These are phyloP conservation scores for Ganoderma lingzhi DNA, from an alignment of 1,284 basidiomycete species.

Conservation along the genomic window DNA sequence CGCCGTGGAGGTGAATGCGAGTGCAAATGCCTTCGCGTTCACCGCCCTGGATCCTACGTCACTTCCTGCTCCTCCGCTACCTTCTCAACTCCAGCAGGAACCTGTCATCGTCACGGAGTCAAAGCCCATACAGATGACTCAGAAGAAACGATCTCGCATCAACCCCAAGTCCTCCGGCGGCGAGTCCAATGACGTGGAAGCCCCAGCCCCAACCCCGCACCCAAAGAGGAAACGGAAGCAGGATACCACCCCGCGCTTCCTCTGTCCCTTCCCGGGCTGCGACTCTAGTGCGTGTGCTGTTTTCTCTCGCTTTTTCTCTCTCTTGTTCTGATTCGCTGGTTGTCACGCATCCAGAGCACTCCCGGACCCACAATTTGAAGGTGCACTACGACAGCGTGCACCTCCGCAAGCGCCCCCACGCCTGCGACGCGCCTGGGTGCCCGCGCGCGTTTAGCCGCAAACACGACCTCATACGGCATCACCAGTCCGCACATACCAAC, in stretches of 20 bases:
- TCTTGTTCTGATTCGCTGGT: neutral
- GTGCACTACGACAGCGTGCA: slow-evolving; percentile 25
- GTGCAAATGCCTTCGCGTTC: slow-evolving; percentile 3
- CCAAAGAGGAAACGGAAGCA: slow-evolving; percentile 7
- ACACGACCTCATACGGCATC: slow-evolving; percentile 24
- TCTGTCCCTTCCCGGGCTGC: neutral
- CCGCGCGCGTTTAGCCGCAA: slow-evolving; percentile 17
- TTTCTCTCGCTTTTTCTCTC: neutral
- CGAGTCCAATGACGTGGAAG: neutral
- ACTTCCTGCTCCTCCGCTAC: too few species aligned
- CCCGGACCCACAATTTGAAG: slow-evolving; percentile 24
- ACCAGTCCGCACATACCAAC: slow-evolving; percentile 21
- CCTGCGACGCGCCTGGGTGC: slow-evolving; percentile 14
- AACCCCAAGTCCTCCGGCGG: neutral
- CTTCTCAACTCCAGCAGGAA: too few species aligned
- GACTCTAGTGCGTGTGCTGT: neutral
- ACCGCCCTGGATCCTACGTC: slow-evolving; percentile 1
- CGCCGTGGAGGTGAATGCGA: slow-evolving; percentile 4
- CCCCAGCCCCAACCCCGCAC: too few species aligned
- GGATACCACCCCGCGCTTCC: slow-evolving; percentile 16
- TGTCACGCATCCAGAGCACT: slow-evolving; percentile 1
- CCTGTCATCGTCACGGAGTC: too few species aligned
- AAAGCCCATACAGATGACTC: too few species aligned
- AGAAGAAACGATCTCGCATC: neutral
- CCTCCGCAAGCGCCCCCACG: slow-evolving; percentile 8